A percentile compares a stretch with the other conserved stretches of the same genome.
phyloP scores from a whole-genome alignment of 2,329 filamentous ascomycete genomes.

The Hymenoscyphus occultus region DNA sequence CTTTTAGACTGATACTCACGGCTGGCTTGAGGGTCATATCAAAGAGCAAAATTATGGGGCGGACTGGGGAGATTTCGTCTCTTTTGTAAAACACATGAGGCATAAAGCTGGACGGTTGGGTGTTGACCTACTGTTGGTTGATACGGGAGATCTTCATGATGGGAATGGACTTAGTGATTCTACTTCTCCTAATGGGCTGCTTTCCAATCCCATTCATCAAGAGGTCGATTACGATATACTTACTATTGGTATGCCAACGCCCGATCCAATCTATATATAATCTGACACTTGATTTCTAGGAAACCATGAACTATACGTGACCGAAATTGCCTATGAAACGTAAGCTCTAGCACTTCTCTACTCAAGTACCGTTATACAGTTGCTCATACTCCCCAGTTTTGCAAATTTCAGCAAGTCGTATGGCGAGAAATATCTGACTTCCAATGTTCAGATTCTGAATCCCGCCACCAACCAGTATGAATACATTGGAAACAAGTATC shows the following conservation, averaged over 20 bases:
- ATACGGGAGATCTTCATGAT: constrained; percentile 81
- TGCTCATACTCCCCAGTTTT: constrained; percentile 37
- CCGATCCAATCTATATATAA: background rate
- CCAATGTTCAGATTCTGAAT: constrained; percentile 84
- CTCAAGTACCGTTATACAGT: background rate
- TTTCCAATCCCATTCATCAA: constrained; percentile 79
- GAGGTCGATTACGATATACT: constrained; percentile 79
- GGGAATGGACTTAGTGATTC: constrained; percentile 91
- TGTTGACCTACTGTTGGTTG: constrained; percentile 77
- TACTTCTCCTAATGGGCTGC: constrained; percentile 78
- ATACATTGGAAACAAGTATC: constrained; percentile 75
- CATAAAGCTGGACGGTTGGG: constrained; percentile 73
- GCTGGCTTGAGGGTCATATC: constrained; percentile 89
- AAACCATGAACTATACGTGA: constrained; percentile 90
- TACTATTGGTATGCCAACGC: constrained; percentile 53
- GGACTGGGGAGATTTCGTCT: constrained; percentile 96
- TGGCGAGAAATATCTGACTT: constrained; percentile 73
- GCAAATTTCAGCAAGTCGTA: constrained; percentile 78
- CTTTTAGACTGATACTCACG: constrained; percentile 37
- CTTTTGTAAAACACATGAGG: constrained; percentile 79
- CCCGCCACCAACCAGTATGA: constrained; percentile 65
- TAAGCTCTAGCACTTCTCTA: constrained; percentile 2
- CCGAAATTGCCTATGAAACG: constrained; percentile 50
- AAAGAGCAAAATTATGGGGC: constrained; percentile 87
- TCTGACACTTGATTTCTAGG: constrained; percentile 37